Evolutionary conservation across 805 yeast species (phyloP).

Genomic region (Candida insectorum): DNA sequence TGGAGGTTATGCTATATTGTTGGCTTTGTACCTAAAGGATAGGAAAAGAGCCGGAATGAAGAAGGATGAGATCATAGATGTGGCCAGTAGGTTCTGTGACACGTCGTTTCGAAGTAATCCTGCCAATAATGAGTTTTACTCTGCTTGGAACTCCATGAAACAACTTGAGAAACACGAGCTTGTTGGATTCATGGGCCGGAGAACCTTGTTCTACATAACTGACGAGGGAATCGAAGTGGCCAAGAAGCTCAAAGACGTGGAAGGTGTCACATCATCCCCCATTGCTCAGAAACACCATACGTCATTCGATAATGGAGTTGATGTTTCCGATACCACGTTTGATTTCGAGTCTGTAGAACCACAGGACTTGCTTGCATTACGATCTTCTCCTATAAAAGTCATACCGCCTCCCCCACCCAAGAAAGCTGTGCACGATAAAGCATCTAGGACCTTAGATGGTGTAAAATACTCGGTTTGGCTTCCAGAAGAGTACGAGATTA

Average conservation of each 20-base stretch:
- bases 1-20: slow-evolving; percentile 80
- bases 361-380: slow-evolving; percentile 4
- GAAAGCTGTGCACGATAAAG: slow-evolving; percentile 20
- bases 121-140: slow-evolving; percentile 57
- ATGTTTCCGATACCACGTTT: slow-evolving; percentile 6
- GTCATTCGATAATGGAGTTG: slow-evolving; percentile 35
- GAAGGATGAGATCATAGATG: slow-evolving; percentile 53
- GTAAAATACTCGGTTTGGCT: slow-evolving; percentile 56
- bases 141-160: slow-evolving; percentile 74
- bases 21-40: slow-evolving; percentile 55
- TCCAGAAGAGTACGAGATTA: slow-evolving; percentile 53
- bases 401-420: not conserved
- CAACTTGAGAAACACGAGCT: slow-evolving; percentile 59
- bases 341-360: slow-evolving; percentile 11
- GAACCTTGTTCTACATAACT: slow-evolving; percentile 59
- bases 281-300: slow-evolving; percentile 15
- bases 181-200: slow-evolving; percentile 55
- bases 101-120: slow-evolving; percentile 59
- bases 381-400: slow-evolving; percentile 5
- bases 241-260: slow-evolving; percentile 47
- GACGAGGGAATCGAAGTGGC: slow-evolving; percentile 71
- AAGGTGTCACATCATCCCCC: slow-evolving; percentile 27
- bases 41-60: slow-evolving; percentile 53
- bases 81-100: slow-evolving; percentile 56
- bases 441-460: slow-evolving; percentile 17